Conservation (phyloP, 495 filamentous ascomycete species). For the Emericellopsis terricola region DNA sequence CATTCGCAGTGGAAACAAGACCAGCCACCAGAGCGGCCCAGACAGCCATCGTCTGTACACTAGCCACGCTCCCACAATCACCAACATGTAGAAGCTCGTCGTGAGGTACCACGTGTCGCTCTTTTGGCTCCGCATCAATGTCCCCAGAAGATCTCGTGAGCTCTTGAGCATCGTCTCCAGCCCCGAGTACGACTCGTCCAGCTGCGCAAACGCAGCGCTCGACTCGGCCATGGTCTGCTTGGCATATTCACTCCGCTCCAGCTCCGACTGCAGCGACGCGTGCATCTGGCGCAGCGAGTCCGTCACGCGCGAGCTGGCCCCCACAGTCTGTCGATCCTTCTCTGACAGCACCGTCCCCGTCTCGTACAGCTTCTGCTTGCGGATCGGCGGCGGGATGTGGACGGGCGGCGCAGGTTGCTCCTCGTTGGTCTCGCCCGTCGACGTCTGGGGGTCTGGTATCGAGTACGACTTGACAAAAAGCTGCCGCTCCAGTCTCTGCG, state of each 20-base stretch:
- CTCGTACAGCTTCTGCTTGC: conserved; percentile 6
- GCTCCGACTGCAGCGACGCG: conserved; percentile 61
- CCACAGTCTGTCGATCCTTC: conserved; percentile 48
- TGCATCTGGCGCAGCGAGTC: conserved; percentile 70
- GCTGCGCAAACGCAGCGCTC: conserved; percentile 58
- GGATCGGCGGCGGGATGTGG: conserved; percentile 6
- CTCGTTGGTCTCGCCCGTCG: conserved; percentile 8
- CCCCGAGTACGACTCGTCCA: conserved; percentile 60
- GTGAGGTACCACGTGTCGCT: conserved; percentile 94
- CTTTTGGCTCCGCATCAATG: conserved; percentile 71
- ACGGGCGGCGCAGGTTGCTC: conserved; percentile 6
- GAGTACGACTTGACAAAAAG: conserved; percentile 49
- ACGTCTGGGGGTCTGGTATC: conserved; percentile 18
- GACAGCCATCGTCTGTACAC: conserved; percentile 70
- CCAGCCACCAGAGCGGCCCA: conserved; percentile 75
- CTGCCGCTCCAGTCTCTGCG: conserved; percentile 58
- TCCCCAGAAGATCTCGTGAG: conserved; percentile 56
- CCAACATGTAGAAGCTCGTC: conserved; percentile 65
- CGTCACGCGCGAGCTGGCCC: conserved; percentile 71
- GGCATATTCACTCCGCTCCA: conserved; percentile 72
- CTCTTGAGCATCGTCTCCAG: conserved; percentile 59
- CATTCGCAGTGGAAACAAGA: conserved; percentile 64
- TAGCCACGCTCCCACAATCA: conserved; percentile 66
- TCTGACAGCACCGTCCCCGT: conserved; percentile 18
- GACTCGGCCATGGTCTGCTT: conserved; percentile 69